A percentile compares a stretch with the other conserved stretches of the same genome.
These are phyloP conservation scores for Fusarium sp. DNA, from an alignment of 2,329 filamentous ascomycete genomes.

Conservation along the genomic window DNA sequence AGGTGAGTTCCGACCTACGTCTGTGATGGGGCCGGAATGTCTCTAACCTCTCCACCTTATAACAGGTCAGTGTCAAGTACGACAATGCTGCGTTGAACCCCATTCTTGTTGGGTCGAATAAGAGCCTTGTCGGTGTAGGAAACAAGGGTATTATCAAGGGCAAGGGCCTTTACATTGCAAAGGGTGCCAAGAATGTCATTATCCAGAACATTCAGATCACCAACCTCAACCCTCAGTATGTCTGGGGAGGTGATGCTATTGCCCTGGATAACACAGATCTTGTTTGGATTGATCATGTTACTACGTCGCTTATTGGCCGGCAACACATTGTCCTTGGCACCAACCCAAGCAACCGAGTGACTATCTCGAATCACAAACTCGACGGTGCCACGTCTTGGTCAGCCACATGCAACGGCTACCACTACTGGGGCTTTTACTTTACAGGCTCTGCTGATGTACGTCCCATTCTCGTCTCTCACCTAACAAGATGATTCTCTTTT, in stretches of 20 bases:
- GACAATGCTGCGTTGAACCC: conserved; percentile 62
- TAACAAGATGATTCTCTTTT: fast-evolving
- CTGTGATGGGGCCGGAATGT: fast-evolving
- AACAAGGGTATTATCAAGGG: conserved; percentile 64
- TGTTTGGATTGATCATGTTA: conserved; percentile 8
- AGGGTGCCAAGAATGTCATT: conserved; percentile 61
- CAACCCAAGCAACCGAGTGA: not conserved
- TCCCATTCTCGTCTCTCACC: fast-evolving
- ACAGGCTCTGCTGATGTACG: conserved; percentile 55
- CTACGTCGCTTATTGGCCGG: not conserved
- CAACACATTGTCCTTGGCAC: conserved; percentile 3
- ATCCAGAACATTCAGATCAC: conserved; percentile 68
- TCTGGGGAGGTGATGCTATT: conserved; percentile 69
- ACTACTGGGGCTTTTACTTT: conserved; percentile 68
- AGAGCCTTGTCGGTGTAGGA: conserved; percentile 65
- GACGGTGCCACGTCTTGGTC: not conserved
- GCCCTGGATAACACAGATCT: conserved; percentile 49
- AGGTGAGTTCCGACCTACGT: conserved; percentile 47
- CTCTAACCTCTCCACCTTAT: fast-evolving
- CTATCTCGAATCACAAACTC: conserved; percentile 2
- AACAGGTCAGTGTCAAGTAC: conserved; percentile 52
- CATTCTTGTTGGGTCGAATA: conserved; percentile 65
- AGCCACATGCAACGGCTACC: conserved; percentile 64
- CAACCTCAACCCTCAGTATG: conserved; percentile 64
- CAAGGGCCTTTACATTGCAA: conserved; percentile 52